These are phyloP conservation scores for Cercospora brassicicola DNA, from an alignment of 2,329 filamentous ascomycete genomes.

Conservation along the genomic window DNA sequence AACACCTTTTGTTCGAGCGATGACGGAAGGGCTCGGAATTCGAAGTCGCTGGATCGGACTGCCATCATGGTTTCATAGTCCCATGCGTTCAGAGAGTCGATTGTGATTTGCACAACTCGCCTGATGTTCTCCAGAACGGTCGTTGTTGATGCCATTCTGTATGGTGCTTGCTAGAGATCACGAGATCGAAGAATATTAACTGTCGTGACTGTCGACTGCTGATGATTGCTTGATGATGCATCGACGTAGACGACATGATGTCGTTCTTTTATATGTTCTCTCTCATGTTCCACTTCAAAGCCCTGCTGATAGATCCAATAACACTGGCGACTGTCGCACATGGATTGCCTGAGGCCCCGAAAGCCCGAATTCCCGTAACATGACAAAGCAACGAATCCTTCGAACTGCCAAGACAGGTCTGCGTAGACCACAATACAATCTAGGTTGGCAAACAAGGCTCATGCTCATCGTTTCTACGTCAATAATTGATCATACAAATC, in stretches of 20 bases:
- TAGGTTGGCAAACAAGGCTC: neutral
- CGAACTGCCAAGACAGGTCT: neutral
- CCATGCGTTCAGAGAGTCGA: slow-evolving; percentile 5
- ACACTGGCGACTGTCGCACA: neutral
- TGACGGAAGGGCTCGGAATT: neutral
- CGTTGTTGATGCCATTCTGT: neutral
- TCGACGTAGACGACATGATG: neutral
- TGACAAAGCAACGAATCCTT: slow-evolving; percentile 9
- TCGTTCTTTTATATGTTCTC: neutral
- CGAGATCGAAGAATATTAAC: neutral
- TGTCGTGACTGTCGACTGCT: neutral
- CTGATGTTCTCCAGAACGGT: neutral
- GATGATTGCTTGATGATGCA: neutral
- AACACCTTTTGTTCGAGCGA: neutral
- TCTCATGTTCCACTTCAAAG: neutral
- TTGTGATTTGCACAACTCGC: neutral
- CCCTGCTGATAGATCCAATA: neutral
- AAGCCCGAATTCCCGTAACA: slow-evolving; percentile 5
- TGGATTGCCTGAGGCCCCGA: slow-evolving; percentile 11
- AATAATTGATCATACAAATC: neutral
- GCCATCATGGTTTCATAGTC: neutral
- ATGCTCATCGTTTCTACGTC: neutral
- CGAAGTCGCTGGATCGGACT: neutral
- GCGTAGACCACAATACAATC: neutral
- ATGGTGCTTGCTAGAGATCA: neutral